Evolutionary conservation across 73 alveolate genomes (phyloP).

Genomic region (Stentor roeselii): DNA sequence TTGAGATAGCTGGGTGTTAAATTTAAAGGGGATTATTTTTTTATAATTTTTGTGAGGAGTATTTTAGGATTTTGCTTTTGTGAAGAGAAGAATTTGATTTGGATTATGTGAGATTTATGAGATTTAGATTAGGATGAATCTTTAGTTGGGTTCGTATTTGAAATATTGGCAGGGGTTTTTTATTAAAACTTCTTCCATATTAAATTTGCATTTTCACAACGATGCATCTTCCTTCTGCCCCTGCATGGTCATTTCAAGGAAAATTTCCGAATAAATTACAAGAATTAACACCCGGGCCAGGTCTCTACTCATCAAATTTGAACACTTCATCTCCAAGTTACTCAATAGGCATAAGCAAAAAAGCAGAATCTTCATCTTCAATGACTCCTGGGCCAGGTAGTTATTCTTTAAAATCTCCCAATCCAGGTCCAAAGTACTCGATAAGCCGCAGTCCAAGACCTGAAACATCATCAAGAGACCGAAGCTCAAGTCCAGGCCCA

Average conservation of each 20-base stretch:
- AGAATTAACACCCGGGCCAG: background rate
- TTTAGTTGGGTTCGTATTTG: background rate
- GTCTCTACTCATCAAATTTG: background rate
- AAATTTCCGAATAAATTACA: no score
- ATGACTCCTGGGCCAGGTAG: background rate
- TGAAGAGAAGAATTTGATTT: background rate
- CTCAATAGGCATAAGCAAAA: no score
- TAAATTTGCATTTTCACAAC: no score
- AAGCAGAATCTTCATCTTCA: no score
- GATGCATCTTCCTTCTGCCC: background rate
- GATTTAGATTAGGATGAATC: background rate
- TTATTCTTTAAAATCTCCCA: background rate
- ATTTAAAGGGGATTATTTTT: no score
- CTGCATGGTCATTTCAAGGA: constrained; percentile 3
- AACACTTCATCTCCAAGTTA: background rate
- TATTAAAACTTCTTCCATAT: background rate
- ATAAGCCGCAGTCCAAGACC: no score
- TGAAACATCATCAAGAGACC: background rate
- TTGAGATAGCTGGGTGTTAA: no score
- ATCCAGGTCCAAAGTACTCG: background rate
- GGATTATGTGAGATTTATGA: background rate
- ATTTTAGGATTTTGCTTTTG: background rate
- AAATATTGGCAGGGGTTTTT: background rate
- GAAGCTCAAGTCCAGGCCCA: background rate
- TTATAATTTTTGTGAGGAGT: background rate